Evolutionary conservation across 2,329 filamentous ascomycete genomes (phyloP).

Genomic region (Trichoderma asperellum): DNA sequence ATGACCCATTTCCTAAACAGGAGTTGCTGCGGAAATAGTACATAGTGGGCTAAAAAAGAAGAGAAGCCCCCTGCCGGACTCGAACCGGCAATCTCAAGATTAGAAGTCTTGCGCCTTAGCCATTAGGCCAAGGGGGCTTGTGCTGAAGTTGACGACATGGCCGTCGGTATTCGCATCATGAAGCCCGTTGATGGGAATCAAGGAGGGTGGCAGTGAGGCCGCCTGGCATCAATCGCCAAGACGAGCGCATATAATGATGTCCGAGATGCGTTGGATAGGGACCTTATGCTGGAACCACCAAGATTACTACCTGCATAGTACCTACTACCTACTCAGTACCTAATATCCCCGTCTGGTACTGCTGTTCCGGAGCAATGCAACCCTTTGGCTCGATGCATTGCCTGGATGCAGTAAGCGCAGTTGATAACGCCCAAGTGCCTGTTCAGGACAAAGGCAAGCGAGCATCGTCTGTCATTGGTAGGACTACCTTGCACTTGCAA

Average conservation of each 20-base stretch:
- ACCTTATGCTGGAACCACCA: background rate
- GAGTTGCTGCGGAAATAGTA: background rate
- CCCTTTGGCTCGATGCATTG: background rate
- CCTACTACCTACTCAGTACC: background rate
- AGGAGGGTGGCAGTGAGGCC: slow-evolving; percentile 41
- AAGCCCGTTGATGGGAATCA: slow-evolving; percentile 31
- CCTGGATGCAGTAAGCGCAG: background rate
- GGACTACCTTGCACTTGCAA: background rate
- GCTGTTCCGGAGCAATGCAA: background rate
- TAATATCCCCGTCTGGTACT: background rate
- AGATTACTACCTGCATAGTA: background rate
- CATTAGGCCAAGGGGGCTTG: slow-evolving; percentile 19
- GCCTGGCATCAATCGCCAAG: background rate
- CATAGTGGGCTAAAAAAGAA: background rate
- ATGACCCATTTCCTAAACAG: background rate
- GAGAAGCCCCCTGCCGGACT: slow-evolving; percentile 11
- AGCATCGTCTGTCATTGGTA: background rate
- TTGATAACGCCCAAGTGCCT: background rate
- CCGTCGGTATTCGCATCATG: background rate
- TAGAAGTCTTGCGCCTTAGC: slow-evolving; percentile 26
- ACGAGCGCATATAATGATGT: background rate
- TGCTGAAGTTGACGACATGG: background rate
- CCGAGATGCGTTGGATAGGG: no score
- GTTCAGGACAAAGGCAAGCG: background rate
- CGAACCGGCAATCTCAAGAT: slow-evolving; percentile 23